phyloP scores from a whole-genome alignment of 2,329 filamentous ascomycete species.

The Penicillium sp. region DNA sequence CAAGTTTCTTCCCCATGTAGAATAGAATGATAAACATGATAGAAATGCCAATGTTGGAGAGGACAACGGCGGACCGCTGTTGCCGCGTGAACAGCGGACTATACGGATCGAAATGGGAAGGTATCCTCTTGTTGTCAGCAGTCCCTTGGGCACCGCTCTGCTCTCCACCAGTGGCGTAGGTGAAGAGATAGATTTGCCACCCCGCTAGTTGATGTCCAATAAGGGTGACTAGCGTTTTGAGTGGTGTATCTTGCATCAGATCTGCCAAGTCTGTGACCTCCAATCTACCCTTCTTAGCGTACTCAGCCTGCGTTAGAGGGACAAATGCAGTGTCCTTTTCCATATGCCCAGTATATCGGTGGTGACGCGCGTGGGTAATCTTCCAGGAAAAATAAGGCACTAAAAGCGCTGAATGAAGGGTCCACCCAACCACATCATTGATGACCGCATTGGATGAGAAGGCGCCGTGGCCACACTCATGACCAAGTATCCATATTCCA shows the following conservation, averaged over 20 bases:
- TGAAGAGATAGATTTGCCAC: slow-evolving; percentile 64
- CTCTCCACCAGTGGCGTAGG: slow-evolving; percentile 55
- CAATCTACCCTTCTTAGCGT: slow-evolving; percentile 31
- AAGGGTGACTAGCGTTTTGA: slow-evolving; percentile 53
- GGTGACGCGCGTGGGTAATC: slow-evolving; percentile 68
- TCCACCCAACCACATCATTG: slow-evolving; percentile 64
- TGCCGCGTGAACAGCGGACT: slow-evolving; percentile 22
- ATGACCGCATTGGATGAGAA: slow-evolving; percentile 58
- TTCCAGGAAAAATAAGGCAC: slow-evolving; percentile 75
- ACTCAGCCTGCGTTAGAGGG: slow-evolving; percentile 43
- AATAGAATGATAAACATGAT: slow-evolving; percentile 55
- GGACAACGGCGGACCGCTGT: neutral
- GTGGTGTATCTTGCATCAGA: slow-evolving; percentile 60
- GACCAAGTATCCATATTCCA: slow-evolving; percentile 36
- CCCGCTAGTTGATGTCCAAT: slow-evolving; percentile 64
- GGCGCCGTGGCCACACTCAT: slow-evolving; percentile 70
- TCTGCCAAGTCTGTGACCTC: slow-evolving; percentile 51
- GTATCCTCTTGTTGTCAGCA: too few species aligned
- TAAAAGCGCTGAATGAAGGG: slow-evolving; percentile 63
- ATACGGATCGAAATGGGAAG: slow-evolving; percentile 60
- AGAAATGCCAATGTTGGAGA: slow-evolving; percentile 62
- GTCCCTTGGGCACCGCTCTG: neutral
- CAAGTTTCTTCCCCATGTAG: slow-evolving; percentile 55
- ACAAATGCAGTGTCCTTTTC: slow-evolving; percentile 67
- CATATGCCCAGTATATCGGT: slow-evolving; percentile 67